phyloP scores from a whole-genome alignment of 176 grass and related monocot genomes.

The Oryza officinalis region DNA sequence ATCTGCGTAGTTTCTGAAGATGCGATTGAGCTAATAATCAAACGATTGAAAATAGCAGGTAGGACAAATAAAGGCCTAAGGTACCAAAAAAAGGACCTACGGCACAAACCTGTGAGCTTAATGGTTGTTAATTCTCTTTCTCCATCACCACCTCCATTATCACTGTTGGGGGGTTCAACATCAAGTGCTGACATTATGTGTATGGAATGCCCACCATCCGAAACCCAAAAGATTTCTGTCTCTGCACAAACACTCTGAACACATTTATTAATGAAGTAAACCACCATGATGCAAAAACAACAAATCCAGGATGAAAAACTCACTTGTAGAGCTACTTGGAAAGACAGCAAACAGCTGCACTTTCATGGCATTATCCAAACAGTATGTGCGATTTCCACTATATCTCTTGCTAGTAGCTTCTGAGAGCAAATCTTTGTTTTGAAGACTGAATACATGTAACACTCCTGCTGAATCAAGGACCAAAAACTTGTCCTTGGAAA shows the following conservation, averaged over 20 bases:
- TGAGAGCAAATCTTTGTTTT: conserved; percentile 30
- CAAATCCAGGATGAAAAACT: conserved; percentile 43
- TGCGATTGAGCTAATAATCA: conserved; percentile 22
- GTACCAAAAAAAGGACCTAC: not conserved
- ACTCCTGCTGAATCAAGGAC: conserved; percentile 79
- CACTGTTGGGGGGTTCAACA: conserved; percentile 38
- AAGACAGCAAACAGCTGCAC: conserved; percentile 73
- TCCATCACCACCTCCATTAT: conserved; percentile 25
- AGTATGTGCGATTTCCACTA: conserved; percentile 40
- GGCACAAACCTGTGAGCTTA: conserved; percentile 64
- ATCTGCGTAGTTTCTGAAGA: not conserved
- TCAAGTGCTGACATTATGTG: conserved; percentile 59
- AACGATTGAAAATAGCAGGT: not conserved
- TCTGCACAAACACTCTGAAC: conserved; percentile 81
- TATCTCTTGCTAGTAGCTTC: conserved; percentile 37
- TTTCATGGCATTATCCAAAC: conserved; percentile 72
- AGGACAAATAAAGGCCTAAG: conserved; percentile 8
- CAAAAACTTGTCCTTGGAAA: conserved; percentile 72
- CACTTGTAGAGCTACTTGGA: conserved; percentile 77
- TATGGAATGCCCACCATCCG: conserved; percentile 76
- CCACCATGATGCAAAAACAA: conserved; percentile 22
- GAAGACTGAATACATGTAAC: conserved; percentile 64
- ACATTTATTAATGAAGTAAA: conserved; percentile 80
- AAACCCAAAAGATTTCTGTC: conserved; percentile 76
- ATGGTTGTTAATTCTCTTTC: conserved; percentile 41